These are phyloP conservation scores for Lecanoromycetidae sp. DNA, from an alignment of 2,329 filamentous ascomycete species.

Conservation along the genomic window DNA sequence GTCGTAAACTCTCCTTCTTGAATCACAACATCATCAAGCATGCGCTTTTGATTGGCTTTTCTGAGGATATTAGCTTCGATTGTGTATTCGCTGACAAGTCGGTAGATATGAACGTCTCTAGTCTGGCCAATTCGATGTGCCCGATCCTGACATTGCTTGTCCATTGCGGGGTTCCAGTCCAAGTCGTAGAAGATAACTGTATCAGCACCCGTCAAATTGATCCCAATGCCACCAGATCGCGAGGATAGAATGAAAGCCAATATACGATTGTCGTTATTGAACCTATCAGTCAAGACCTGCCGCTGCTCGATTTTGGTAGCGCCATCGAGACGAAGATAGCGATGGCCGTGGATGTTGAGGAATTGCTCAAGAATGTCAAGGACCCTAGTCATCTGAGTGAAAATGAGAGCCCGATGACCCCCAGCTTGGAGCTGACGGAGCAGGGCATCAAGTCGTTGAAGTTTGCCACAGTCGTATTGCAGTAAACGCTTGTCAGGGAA, in stretches of 20 bases:
- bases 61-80: conserved; percentile 97
- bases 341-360: conserved; percentile 93
- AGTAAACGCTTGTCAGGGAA: conserved; percentile 94
- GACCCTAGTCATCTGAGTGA: conserved; percentile 99
- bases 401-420: conserved; percentile 89
- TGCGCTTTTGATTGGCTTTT: conserved; percentile 93
- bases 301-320: conserved; percentile 91
- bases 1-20: conserved; percentile 97
- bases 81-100: conserved; percentile 81
- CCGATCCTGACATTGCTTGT: conserved; percentile 96
- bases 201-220: conserved; percentile 92
- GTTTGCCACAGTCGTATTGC: conserved; percentile 94
- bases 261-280: conserved; percentile 89
- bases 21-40: conserved; percentile 95
- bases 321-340: conserved; percentile 92
- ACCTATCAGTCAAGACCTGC: conserved; percentile 88
- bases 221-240: conserved; percentile 83
- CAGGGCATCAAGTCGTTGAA: conserved; percentile 77
- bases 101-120: conserved; percentile 94
- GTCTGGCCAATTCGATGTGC: conserved; percentile 97
- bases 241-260: conserved; percentile 92
- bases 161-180: conserved; percentile 99
- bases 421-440: conserved; percentile 77
- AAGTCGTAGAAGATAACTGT: conserved; percentile 98
- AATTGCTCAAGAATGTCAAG: conserved; percentile 96